These are phyloP conservation scores for Penicillium digitatum DNA, from an alignment of 2,329 filamentous ascomycete species.

Conservation along the genomic window DNA sequence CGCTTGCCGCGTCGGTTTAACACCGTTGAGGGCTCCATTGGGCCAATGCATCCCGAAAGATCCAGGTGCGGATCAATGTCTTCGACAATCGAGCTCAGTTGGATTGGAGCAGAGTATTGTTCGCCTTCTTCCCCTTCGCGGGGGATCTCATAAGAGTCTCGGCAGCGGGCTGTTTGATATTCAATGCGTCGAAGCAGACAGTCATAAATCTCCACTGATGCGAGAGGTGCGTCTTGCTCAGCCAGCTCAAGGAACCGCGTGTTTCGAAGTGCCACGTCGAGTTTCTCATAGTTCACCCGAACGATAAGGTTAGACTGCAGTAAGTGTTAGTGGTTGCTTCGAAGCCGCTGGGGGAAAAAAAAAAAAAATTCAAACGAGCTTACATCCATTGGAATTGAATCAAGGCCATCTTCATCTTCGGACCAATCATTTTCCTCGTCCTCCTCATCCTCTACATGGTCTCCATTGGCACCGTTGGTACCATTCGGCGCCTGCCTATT, in stretches of 20 bases:
- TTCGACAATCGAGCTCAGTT: slow-evolving; percentile 33
- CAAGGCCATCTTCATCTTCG: slow-evolving; percentile 35
- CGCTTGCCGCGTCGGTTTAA: slow-evolving; percentile 32
- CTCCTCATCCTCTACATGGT: slow-evolving; percentile 25
- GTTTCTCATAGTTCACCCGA: slow-evolving; percentile 79
- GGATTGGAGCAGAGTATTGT: slow-evolving; percentile 36
- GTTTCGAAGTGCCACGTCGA: slow-evolving; percentile 76
- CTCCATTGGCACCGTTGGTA: slow-evolving; percentile 28
- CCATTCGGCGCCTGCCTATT: slow-evolving; percentile 19
- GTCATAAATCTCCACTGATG: slow-evolving; percentile 74
- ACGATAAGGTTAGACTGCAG: slow-evolving; percentile 66
- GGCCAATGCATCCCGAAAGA: slow-evolving; percentile 36
- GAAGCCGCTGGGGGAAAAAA: slow-evolving; percentile 3
- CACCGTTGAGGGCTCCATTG: slow-evolving; percentile 26
- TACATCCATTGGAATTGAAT: slow-evolving; percentile 39
- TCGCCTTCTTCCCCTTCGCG: slow-evolving; percentile 43
- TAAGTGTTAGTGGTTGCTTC: slow-evolving; percentile 12
- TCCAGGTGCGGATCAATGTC: slow-evolving; percentile 40
- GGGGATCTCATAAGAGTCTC: slow-evolving; percentile 39
- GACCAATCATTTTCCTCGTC: slow-evolving; percentile 38
- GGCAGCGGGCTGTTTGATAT: slow-evolving; percentile 64
- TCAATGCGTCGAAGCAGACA: slow-evolving; percentile 69
- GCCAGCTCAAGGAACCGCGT: slow-evolving; percentile 70
- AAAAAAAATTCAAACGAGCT: slow-evolving; percentile 7
- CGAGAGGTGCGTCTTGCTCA: slow-evolving; percentile 64